Conservation (phyloP, 2,329 filamentous ascomycete species). For the Xylaria hypoxylon region DNA sequence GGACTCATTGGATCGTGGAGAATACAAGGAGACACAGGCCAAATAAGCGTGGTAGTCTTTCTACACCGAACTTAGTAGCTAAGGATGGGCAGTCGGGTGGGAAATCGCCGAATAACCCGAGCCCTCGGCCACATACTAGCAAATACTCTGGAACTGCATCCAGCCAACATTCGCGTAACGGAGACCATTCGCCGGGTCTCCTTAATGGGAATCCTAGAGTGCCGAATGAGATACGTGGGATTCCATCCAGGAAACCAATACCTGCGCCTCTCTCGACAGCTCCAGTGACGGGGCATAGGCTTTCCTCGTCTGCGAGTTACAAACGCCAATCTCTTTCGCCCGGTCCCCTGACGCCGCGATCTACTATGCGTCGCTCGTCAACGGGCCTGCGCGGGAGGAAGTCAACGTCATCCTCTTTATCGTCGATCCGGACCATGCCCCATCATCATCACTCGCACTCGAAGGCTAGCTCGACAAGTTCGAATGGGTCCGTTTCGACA, state of each 20-base stretch:
- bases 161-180: conserved; percentile 54
- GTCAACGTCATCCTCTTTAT: conserved; percentile 95
- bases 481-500: conserved; percentile 77
- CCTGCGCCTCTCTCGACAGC: conserved; percentile 48
- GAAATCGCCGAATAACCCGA: conserved; percentile 63
- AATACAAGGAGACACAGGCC: conserved; percentile 65
- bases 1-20: conserved; percentile 73
- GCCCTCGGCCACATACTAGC: conserved; percentile 70
- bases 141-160: conserved; percentile 62
- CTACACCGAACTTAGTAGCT: conserved; percentile 68
- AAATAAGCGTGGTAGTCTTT: conserved; percentile 65
- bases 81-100: conserved; percentile 59
- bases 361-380: conserved; percentile 84
- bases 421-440: conserved; percentile 87
- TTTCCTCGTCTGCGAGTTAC: conserved; percentile 60
- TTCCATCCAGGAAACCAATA: conserved; percentile 46
- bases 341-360: conserved; percentile 86
- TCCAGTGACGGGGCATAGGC: conserved; percentile 50
- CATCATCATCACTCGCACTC: conserved; percentile 89
- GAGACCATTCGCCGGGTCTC: conserved; percentile 63
- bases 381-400: conserved; percentile 89
- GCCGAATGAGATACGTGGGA: conserved; percentile 42
- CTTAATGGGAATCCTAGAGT: conserved; percentile 62
- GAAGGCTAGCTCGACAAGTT: conserved; percentile 94
- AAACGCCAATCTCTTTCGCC: conserved; percentile 87